Evolutionary conservation across 306 rosid species (phyloP), one percentile per base, ranked within the genome.

Genomic region (Begonia loranthoides): DNA sequence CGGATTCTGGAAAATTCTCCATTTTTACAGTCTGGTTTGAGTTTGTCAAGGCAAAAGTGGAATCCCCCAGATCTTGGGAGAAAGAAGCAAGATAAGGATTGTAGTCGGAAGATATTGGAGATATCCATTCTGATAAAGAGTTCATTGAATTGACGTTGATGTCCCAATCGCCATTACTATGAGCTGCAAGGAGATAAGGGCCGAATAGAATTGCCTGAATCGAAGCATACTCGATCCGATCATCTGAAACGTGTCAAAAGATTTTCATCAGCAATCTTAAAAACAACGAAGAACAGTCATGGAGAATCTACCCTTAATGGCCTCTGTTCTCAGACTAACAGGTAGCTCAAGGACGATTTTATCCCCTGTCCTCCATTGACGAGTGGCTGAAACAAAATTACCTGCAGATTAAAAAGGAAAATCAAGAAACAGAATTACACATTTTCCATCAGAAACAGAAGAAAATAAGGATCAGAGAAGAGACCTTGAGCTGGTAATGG

Each of bases 161-260:
- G 58, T 76, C 77, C 87, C 76, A 70, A 54, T 76, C 77, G 36
- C 73, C 62, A 10, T 36, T 56, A 13, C 83, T 78, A 58, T 83
- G 78, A 50, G 79, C 94, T 0, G 74, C 85, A 8, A 84, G 94
- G 51, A 87, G 86, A 70, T 74, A 77, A 0, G 92, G 94, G 22
- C 96, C 96, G 45, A 72, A 84, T 2, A 84, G 86, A 67, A 81
- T 81, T 33, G 94, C 94, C 50, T 79, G 76, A 52, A 81, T n/a
- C 17, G 86, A 72, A 56, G 81, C 74, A 60, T 51, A 76, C 62
- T 74, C 70, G 15, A 79, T 56, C 54, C 94, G 74, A 50, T 87
- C 94, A 68, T 92, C 99, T 92, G 93, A 57, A 67, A 72, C 52
- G 10, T 48, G 49, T 54, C 41, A 50, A 63, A 43, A 71, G 52